Percentiles rank a stretch among this genome's conserved stretches.
phyloP scores from a whole-genome alignment of 805 yeast species.

The Saccharomycopsis malanga region DNA sequence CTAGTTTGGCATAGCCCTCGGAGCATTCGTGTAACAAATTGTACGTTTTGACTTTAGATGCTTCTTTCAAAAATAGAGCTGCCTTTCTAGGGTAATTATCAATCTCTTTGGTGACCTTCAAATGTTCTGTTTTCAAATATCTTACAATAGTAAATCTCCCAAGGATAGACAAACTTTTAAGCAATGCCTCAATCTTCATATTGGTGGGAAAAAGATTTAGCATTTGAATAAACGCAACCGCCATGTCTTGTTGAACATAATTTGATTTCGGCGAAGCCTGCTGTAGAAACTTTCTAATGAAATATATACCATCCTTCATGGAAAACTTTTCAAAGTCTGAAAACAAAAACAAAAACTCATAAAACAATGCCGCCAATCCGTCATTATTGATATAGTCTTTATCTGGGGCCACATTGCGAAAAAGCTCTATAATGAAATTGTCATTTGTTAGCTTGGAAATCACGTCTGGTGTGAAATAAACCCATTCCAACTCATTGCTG shows the following conservation, averaged over 20 bases:
- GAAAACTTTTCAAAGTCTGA: slow-evolving; percentile 4
- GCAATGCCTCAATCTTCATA: slow-evolving; percentile 6
- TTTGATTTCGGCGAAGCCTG: background rate
- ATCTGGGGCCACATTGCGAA: background rate
- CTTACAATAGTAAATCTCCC: background rate
- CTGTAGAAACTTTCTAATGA: slow-evolving; percentile 7
- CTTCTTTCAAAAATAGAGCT: slow-evolving; percentile 4
- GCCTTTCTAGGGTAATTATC: slow-evolving; percentile 6
- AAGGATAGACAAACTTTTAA: background rate
- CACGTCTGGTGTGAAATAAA: background rate
- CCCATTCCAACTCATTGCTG: background rate
- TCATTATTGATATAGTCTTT: background rate
- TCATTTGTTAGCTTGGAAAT: background rate
- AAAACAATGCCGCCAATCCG: slow-evolving; percentile 5
- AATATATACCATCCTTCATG: slow-evolving; percentile 5
- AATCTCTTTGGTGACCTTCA: slow-evolving; percentile 2
- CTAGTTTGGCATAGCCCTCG: slow-evolving; percentile 68
- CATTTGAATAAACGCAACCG: slow-evolving; percentile 15
- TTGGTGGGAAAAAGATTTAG: slow-evolving; percentile 17
- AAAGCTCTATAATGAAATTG: background rate
- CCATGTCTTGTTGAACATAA: background rate
- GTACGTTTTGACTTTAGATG: slow-evolving; percentile 40
- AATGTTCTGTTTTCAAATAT: slow-evolving; percentile 11
- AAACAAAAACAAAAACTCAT: slow-evolving; percentile 13
- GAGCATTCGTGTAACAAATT: slow-evolving; percentile 66